phyloP scores from a whole-genome alignment of 176 grass and related monocot species.

The Oryza nivara region DNA sequence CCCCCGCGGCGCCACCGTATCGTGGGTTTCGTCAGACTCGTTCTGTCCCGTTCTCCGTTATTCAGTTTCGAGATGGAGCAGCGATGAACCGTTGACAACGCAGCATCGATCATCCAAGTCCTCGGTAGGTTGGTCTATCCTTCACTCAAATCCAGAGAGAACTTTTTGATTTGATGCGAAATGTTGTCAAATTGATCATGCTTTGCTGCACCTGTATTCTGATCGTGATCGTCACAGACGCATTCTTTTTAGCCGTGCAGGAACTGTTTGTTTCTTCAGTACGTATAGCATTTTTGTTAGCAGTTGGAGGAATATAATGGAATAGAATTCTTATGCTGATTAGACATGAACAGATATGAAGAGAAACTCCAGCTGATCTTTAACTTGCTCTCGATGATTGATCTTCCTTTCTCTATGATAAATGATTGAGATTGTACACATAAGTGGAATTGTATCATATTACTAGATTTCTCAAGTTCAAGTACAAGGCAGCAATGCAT shows the following conservation, averaged over 20 bases:
- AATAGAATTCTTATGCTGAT: background rate
- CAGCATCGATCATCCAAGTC: background rate
- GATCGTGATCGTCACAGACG: background rate
- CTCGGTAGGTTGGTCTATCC: too few species aligned
- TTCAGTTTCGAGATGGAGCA: too few species aligned
- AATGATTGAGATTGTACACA: conserved; percentile 15
- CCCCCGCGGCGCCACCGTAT: too few species aligned
- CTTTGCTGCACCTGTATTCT: background rate
- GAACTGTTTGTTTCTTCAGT: background rate
- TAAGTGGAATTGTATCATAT: background rate
- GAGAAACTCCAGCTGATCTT: background rate
- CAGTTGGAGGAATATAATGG: background rate
- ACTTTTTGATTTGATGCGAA: background rate
- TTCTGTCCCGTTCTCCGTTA: too few species aligned
- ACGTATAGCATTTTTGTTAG: background rate
- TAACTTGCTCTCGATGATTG: background rate
- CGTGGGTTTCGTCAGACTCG: too few species aligned
- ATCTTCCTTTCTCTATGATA: background rate
- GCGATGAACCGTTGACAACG: too few species aligned
- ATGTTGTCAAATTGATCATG: background rate
- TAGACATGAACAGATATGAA: background rate
- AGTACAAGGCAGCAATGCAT: background rate
- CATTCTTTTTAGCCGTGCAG: background rate
- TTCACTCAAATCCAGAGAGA: background rate
- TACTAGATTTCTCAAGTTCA: too few species aligned